Evolutionary conservation across 495 filamentous ascomycete genomes (phyloP).

Genomic region (Ascobolus immersus): DNA sequence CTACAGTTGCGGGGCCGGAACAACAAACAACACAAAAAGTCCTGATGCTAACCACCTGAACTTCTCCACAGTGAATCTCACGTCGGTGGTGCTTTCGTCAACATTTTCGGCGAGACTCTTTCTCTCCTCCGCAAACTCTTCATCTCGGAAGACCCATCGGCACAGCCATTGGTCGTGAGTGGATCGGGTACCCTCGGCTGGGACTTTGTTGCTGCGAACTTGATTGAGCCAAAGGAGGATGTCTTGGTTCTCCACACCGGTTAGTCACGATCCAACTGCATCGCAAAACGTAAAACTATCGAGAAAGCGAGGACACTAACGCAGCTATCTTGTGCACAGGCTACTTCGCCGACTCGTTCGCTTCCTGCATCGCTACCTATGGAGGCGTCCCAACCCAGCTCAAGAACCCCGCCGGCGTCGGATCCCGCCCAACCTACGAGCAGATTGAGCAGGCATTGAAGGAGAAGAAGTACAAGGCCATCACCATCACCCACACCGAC

Average conservation of each 20-base stretch:
- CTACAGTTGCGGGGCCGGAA: no score
- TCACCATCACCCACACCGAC: constrained; percentile 92
- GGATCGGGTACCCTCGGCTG: constrained; percentile 90
- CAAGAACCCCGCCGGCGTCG: constrained; percentile 66
- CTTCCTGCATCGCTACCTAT: constrained; percentile 72
- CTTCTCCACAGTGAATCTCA: constrained; percentile 72
- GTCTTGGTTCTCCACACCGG: constrained; percentile 68
- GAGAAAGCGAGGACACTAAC: neutral
- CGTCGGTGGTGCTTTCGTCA: constrained; percentile 66
- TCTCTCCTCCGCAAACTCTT: constrained; percentile 77
- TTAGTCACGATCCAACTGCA: no score
- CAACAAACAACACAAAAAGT: no score
- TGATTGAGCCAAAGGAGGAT: constrained; percentile 67
- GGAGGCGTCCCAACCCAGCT: constrained; percentile 71
- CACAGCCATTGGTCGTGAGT: constrained; percentile 78
- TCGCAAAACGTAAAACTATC: no score
- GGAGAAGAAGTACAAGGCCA: constrained; percentile 66
- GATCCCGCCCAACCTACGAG: constrained; percentile 60
- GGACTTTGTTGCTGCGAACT: constrained; percentile 81
- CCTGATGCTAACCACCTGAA: no score
- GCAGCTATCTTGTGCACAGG: constrained; percentile 20
- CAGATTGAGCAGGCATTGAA: constrained; percentile 69
- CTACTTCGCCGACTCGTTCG: constrained; percentile 93
- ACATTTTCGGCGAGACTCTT: constrained; percentile 70
- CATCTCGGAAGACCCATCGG: constrained; percentile 51